Evolutionary conservation across 305 asterid genomes (phyloP).

Genomic region (Solanum hybrid): DNA sequence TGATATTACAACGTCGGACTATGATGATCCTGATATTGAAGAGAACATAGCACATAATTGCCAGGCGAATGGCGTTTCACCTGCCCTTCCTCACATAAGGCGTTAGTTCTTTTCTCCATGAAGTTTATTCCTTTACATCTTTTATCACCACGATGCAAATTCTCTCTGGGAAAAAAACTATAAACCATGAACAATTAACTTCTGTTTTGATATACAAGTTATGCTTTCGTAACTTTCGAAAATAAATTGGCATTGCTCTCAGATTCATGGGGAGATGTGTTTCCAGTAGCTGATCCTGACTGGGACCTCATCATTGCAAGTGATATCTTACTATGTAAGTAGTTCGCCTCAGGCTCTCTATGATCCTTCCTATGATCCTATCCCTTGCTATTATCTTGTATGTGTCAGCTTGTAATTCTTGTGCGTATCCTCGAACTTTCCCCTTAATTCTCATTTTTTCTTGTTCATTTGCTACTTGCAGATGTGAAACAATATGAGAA

Average conservation of each 20-base stretch:
- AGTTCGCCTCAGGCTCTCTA: background rate
- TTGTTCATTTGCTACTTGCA: conserved; percentile 18
- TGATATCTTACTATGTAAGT: conserved; percentile 84
- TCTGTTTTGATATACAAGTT: background rate
- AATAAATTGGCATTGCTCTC: conserved; percentile 3
- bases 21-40: conserved; percentile 75
- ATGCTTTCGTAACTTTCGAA: background rate
- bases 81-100: conserved; percentile 67
- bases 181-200: background rate
- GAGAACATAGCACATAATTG: conserved; percentile 77
- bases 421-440: background rate
- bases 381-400: background rate
- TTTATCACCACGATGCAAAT: background rate
- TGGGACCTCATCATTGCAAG: conserved; percentile 92
- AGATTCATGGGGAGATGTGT: conserved; percentile 94
- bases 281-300: conserved; percentile 50
- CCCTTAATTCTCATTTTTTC: background rate
- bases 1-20: conserved; percentile 87
- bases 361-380: background rate
- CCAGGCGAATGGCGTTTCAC: conserved; percentile 59
- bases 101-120: conserved; percentile 31
- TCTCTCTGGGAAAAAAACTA: background rate
- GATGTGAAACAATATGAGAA: conserved; percentile 84
- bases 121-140: background rate
- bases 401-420: background rate